Base-by-base conservation (phyloP, 2,329 filamentous ascomycete species). In the Penicillium sp. region DNA sequence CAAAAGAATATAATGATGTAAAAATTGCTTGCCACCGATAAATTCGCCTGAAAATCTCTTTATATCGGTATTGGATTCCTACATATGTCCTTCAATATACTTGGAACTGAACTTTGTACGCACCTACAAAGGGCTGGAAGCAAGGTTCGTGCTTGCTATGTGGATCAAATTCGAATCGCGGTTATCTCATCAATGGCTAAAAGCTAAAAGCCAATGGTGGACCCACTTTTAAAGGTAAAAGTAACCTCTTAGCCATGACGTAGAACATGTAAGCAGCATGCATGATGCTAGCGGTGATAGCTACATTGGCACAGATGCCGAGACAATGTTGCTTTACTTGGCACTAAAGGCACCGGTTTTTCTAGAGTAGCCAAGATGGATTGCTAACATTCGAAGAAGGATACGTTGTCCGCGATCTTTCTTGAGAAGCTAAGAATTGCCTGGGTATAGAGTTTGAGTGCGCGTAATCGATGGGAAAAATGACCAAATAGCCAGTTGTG, bases 161-260 rank as follows among this genome's bases (percentile, higher is more conserved):
- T 23, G 23, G 23, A 23, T 23, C 23, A 1, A 14, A 29, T 18
- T 1, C 32, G 5, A 23, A 23, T 23, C 5, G 23, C 23, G 23
- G 5, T 23, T 23, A 3, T 23, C 23, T 16, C 26, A 8, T 38
- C 51, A 54, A 53, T 49, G 26, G 32, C 14, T 4, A 14, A 39
- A 48, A 10, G 27, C 23, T 39, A 10, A 50, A 44, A n/a, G 14
- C 13, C 13, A n/a, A 27, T 30, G 16, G 11, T 8, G 11, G 51
- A 27, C 18, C 51, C 46, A 43, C 45, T 34, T 39, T 7, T 10
- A 14, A 14, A 13, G 18, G 13, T 32, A 34, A 39, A 47, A 35
- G 35, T 10, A 35, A 32, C 32, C 34, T 34, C 34, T 44, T 44
- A 32, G 38, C 32, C 51, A 39, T 50, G 51, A 50, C 51, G 51